Percentiles rank a stretch among this genome's conserved stretches.
Evolutionary conservation across 345 rosid genomes (phyloP).

Genomic region (Acer negundo): DNA sequence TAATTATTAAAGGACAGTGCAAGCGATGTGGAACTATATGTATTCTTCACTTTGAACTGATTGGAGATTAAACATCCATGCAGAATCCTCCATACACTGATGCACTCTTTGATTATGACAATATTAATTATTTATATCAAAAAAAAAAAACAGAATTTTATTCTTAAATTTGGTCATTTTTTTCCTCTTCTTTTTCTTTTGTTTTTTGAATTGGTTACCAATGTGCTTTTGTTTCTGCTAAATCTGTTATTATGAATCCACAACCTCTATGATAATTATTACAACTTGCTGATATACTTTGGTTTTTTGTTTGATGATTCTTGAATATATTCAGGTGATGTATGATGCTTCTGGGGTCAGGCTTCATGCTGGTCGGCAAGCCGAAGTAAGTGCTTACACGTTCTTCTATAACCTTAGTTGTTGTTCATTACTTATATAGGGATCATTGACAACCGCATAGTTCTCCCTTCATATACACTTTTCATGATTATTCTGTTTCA

Average conservation of each 20-base stretch:
- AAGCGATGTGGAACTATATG: not conserved
- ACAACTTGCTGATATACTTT: not conserved
- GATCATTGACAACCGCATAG: not conserved
- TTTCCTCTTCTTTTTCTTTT: no score
- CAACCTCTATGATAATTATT: not conserved
- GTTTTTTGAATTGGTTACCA: not conserved
- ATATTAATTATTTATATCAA: not conserved
- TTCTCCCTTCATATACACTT: not conserved
- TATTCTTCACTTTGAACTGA: constrained; percentile 22
- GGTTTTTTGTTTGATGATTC: constrained; percentile 1
- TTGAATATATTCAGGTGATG: constrained; percentile 65
- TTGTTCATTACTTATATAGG: not conserved
- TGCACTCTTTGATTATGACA: constrained; percentile 6
- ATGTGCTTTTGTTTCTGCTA: not conserved
- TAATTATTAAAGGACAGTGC: constrained; percentile 1
- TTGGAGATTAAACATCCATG: constrained; percentile 9
- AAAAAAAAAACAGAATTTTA: no score
- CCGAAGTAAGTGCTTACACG: constrained; percentile 59
- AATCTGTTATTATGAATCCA: not conserved
- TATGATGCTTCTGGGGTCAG: constrained; percentile 97
- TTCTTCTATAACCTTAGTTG: constrained; percentile 7
- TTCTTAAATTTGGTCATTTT: no score
- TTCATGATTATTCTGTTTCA: constrained; percentile 11
- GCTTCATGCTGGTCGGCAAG: constrained; percentile 98
- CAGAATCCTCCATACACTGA: not conserved